phyloP scores from a whole-genome alignment of 139 green algal species.

The Nannochloris sp. region DNA sequence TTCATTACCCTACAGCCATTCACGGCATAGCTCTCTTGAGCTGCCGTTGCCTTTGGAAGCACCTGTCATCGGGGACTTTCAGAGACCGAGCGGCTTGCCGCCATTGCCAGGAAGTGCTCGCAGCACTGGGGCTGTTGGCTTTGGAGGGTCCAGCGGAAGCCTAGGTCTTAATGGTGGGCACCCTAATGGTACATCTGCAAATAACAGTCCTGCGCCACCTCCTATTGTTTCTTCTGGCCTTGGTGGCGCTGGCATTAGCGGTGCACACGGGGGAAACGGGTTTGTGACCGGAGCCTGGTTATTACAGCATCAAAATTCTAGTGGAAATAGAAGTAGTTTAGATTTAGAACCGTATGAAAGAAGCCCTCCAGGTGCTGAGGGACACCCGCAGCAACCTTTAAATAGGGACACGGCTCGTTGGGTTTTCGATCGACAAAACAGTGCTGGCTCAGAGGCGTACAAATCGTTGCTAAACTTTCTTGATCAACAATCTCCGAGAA shows the following conservation, averaged over 20 bases:
- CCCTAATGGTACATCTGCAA: background rate
- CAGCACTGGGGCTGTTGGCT: too few relatives aligned
- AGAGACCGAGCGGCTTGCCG: background rate
- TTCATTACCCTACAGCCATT: background rate
- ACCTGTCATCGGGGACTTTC: background rate
- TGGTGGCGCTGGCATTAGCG: background rate
- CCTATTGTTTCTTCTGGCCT: background rate
- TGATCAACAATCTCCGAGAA: background rate
- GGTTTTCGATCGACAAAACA: slow-evolving; percentile 25
- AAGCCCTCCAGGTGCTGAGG: too few relatives aligned
- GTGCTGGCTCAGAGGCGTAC: background rate
- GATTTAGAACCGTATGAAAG: too few relatives aligned
- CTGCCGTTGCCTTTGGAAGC: background rate
- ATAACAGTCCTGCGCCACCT: background rate
- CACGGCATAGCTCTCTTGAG: background rate
- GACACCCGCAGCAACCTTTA: too few relatives aligned
- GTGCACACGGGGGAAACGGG: too few relatives aligned
- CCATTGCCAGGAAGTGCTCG: too few relatives aligned
- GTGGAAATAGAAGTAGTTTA: background rate
- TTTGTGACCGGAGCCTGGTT: too few relatives aligned
- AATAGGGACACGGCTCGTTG: slow-evolving; percentile 18
- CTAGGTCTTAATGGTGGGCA: background rate
- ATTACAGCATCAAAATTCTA: background rate
- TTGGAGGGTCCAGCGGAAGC: too few relatives aligned
- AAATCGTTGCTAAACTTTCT: background rate